Evolutionary conservation across 495 filamentous ascomycete species (phyloP).

Genomic region (Lasiosphaeriaceae sp.): DNA sequence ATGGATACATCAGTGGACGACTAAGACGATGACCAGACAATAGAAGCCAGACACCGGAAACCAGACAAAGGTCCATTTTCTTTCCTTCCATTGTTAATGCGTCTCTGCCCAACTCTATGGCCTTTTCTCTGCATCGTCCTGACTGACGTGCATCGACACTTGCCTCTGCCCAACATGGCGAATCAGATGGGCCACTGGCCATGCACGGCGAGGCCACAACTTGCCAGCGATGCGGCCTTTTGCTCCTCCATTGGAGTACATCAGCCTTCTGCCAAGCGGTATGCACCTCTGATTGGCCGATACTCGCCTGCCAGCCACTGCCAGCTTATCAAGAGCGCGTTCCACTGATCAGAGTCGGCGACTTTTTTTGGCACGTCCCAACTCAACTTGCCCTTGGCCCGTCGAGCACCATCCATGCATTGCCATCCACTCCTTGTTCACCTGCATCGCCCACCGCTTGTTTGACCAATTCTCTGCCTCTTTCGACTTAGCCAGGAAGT

Average conservation of each 20-base stretch:
- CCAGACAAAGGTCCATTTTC: background rate
- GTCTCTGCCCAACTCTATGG: constrained; percentile 27
- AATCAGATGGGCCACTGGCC: constrained; percentile 14
- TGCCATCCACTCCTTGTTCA: background rate
- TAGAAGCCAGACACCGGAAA: background rate
- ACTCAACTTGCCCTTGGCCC: background rate
- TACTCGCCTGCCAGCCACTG: constrained; percentile 7
- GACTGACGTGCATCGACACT: constrained; percentile 3
- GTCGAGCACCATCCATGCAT: background rate
- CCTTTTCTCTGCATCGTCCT: constrained; percentile 1
- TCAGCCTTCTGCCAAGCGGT: constrained; percentile 26
- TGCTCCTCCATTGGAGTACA: constrained; percentile 21
- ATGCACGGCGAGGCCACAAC: constrained; percentile 25
- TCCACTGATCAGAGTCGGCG: background rate
- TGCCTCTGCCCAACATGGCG: constrained; percentile 5
- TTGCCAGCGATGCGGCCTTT: constrained; percentile 13
- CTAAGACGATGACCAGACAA: no score
- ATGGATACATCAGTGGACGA: no score
- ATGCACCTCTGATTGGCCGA: constrained; percentile 26
- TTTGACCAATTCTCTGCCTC: background rate
- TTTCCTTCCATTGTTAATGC: constrained; percentile 16
- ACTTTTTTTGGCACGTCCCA: background rate
- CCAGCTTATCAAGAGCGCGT: constrained; percentile 3
- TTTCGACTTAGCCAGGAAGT: no score
- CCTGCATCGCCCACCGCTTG: background rate